Evolutionary conservation across 2,329 filamentous ascomycete genomes (phyloP).

Genomic region (Curvularia eragrostidis): DNA sequence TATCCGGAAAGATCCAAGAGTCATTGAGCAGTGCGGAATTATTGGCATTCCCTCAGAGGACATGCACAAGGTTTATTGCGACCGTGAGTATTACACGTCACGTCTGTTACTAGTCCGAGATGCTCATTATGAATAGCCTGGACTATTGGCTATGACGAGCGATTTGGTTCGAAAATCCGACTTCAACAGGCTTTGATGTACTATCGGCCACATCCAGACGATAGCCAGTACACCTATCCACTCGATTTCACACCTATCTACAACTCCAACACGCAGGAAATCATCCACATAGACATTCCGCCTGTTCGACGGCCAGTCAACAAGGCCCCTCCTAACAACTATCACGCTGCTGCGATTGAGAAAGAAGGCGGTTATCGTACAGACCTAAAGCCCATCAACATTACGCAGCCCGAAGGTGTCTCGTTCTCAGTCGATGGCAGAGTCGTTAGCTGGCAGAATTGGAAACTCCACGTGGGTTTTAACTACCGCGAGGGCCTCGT

Average conservation of each 20-base stretch:
- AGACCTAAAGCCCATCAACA: slow-evolving; percentile 29
- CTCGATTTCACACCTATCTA: slow-evolving; percentile 94
- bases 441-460: slow-evolving; percentile 53
- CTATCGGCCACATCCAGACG: slow-evolving; percentile 83
- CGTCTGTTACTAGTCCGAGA: slow-evolving; percentile 20
- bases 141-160: slow-evolving; percentile 94
- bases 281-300: slow-evolving; percentile 84
- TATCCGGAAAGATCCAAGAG: slow-evolving; percentile 77
- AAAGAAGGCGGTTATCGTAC: slow-evolving; percentile 52
- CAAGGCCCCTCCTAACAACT: slow-evolving; percentile 76
- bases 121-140: slow-evolving; percentile 63
- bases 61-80: slow-evolving; percentile 96
- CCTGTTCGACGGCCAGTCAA: slow-evolving; percentile 76
- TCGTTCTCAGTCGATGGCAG: slow-evolving; percentile 32
- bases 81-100: slow-evolving; percentile 63
- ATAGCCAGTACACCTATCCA: slow-evolving; percentile 88
- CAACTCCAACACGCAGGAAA: slow-evolving; percentile 77
- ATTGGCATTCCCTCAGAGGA: slow-evolving; percentile 80
- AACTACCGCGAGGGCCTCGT: slow-evolving; percentile 56
- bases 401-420: slow-evolving; percentile 35
- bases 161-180: slow-evolving; percentile 77
- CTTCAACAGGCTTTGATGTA: slow-evolving; percentile 96
- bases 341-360: slow-evolving; percentile 75
- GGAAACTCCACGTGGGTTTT: slow-evolving; percentile 54
- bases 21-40: slow-evolving; percentile 87